Base-by-base conservation (phyloP, 1,284 basidiomycete species). In the Laetiporus sulphureus region DNA sequence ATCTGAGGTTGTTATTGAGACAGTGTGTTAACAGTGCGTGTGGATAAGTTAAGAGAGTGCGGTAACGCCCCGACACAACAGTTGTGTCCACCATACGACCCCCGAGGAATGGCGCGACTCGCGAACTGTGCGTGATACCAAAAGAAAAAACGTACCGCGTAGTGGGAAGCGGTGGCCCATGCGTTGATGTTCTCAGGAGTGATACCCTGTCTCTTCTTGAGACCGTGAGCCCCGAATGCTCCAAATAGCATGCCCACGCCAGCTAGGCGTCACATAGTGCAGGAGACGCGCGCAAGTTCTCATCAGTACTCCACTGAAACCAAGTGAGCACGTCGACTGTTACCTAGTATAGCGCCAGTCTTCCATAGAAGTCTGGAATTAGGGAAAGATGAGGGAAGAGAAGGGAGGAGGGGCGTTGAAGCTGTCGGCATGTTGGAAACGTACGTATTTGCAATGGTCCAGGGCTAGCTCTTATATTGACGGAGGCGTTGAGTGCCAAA, bases 141-240 rank as follows among this genome's bases (percentile, higher is more conserved):
- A n/a, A n/a, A n/a, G n/a, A n/a, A 16, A 18, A 12, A 18, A 60
- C 74, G 35, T 57, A 86, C 83, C 46, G 75, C 70, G 56, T 86
- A 87, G 44, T 69, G 67, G 3, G 80, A 67, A 6, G 79, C 85
- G 13, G 72, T 79, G 48, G 68, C 64, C 74, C 79, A 86, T n/a
- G 75, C 69, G 24, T 72, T 65, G 10, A 85, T 60, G 22, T 67
- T 66, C 20, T 77, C 75, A 8, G 70, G 44, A 13, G 75, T 74
- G 12, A 78, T 69, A 0, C 71, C 74, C 10, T 62, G 49, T 27
- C 68, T 60, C 20, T 64, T 62, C 53, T 70, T 69, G 38, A 88
- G 66, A 6, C 67, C 78, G 58, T 88, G 85, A 4, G 78, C 62
- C 45, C 85, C 85, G 57, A 87, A 84, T 30, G 84, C 83, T 3